Evolutionary conservation across 495 filamentous ascomycete genomes (phyloP).

Genomic region (Penicillium bialowiezense): DNA sequence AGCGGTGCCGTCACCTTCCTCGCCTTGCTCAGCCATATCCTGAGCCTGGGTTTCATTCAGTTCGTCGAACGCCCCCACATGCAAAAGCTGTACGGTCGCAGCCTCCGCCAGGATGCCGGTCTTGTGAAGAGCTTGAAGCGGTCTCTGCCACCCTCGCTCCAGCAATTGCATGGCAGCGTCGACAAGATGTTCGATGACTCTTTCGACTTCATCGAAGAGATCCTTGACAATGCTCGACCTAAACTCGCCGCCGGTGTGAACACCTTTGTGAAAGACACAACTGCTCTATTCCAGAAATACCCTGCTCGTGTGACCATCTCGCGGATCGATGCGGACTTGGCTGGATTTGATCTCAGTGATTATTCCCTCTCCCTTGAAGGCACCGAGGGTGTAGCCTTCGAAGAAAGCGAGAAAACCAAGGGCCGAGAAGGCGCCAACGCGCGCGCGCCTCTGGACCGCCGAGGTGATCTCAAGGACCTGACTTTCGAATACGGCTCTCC

Average conservation of each 20-base stretch:
- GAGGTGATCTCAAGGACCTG: conserved; percentile 64
- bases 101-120: conserved; percentile 81
- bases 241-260: conserved; percentile 84
- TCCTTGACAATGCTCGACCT: conserved; percentile 82
- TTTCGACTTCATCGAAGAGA: conserved; percentile 83
- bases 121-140: conserved; percentile 85
- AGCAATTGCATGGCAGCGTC: conserved; percentile 75
- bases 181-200: conserved; percentile 85
- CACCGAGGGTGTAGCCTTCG: conserved; percentile 51
- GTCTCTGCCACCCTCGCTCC: conserved; percentile 77
- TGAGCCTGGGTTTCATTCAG: conserved; percentile 85
- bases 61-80: conserved; percentile 96
- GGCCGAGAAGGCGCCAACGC: conserved; percentile 51
- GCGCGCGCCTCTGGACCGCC: conserved; percentile 46
- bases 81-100: conserved; percentile 92
- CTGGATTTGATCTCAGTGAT: conserved; percentile 77
- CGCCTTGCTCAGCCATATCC: conserved; percentile 78
- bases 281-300: conserved; percentile 82
- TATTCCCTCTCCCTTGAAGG: conserved; percentile 77
- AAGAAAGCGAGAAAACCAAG: conserved; percentile 44
- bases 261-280: conserved; percentile 84
- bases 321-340: conserved; percentile 74
- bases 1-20: conserved; percentile 79
- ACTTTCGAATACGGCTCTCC: conserved; percentile 88
- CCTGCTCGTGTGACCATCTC: conserved; percentile 86